Percentiles rank a stretch among this genome's conserved stretches.
phyloP scores from a whole-genome alignment of 2,329 filamentous ascomycete species.

The Sphaceloma murrayae region DNA sequence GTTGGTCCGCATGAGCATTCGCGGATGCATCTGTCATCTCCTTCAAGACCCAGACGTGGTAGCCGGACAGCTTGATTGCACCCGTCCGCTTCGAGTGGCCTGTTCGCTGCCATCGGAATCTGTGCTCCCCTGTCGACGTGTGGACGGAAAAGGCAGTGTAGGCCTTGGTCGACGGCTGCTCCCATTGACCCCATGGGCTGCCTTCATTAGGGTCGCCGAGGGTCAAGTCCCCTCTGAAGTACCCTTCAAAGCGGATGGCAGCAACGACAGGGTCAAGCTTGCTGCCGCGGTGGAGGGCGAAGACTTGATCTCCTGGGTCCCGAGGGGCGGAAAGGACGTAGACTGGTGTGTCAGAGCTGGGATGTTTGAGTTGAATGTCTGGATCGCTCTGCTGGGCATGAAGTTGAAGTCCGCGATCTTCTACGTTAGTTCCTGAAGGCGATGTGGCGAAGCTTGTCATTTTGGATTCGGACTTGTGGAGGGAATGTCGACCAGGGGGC shows the following conservation, averaged over 20 bases:
- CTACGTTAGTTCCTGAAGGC: no score
- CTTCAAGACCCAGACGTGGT: conserved; percentile 2
- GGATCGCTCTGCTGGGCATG: no score
- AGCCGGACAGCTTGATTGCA: neutral
- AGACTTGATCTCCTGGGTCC: neutral
- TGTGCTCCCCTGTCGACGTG: neutral
- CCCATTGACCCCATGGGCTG: neutral
- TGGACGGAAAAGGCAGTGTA: neutral
- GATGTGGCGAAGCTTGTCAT: no score
- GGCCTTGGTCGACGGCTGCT: neutral
- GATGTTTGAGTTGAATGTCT: no score
- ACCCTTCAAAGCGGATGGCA: conserved; percentile 1
- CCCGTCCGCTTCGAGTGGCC: neutral
- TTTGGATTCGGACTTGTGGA: no score
- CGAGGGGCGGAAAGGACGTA: no score
- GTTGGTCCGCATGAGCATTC: neutral
- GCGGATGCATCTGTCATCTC: neutral
- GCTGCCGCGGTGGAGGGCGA: neutral
- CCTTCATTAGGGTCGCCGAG: neutral
- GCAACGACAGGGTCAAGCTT: conserved; percentile 2
- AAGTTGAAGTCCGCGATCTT: no score
- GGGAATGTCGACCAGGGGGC: no score
- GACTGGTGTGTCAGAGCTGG: no score
- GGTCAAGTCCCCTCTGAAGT: neutral
- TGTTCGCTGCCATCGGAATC: neutral